Evolutionary conservation across 164 flowering plant species (phyloP).

Genomic region (grape (Vitis vinifera)): ASM3070453v1 NC_081819.1:9867501-9868000

Average conservation of each 20-base stretch:
- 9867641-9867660: background rate
- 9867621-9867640: background rate
- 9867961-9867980: background rate
- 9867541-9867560: conserved; percentile 94
- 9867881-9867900: conserved; percentile 4
- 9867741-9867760: conserved; percentile 94
- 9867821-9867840: conserved; percentile 84
- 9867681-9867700: background rate
- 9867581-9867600: conserved; percentile 40
- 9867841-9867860: conserved; percentile 95
- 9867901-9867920: background rate
- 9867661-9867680: background rate
- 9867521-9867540: conserved; percentile 88
- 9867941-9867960: background rate
- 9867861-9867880: conserved; percentile 87
- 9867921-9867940: background rate
- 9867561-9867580: conserved; percentile 98
- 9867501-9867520: conserved; percentile 96
- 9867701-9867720: conserved; percentile 90
- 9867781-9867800: conserved; percentile 83
- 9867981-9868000: background rate
- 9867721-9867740: conserved; percentile 87
- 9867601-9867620: background rate
- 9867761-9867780: conserved; percentile 85
- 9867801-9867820: conserved; percentile 91